Evolutionary conservation across 441 rosid genomes (phyloP).

Genomic region (Gossypium lobatum): DNA sequence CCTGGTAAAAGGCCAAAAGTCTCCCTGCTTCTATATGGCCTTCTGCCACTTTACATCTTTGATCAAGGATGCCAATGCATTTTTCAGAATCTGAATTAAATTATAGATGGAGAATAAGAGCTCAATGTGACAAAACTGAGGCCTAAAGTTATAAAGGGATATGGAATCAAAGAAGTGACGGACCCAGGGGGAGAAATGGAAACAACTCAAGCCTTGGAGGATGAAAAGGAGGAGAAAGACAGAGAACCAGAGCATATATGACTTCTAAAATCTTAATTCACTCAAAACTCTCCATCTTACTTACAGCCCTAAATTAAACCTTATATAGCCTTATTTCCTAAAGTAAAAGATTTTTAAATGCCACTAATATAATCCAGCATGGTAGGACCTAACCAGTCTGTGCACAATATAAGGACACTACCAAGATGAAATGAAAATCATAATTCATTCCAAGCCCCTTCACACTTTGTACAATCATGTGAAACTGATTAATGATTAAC

Average conservation of each 20-base stretch:
- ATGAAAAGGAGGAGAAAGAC: background rate
- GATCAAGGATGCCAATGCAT: slow-evolving; percentile 43
- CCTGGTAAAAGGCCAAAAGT: slow-evolving; percentile 87
- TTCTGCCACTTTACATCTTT: slow-evolving; percentile 65
- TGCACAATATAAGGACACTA: background rate
- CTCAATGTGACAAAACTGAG: background rate
- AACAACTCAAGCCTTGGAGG: background rate
- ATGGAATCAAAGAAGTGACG: background rate
- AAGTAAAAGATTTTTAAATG: background rate
- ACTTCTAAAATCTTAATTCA: background rate
- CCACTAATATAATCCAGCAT: background rate
- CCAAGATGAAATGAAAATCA: slow-evolving; percentile 2
- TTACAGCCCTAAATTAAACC: background rate
- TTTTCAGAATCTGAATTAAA: slow-evolving; percentile 42
- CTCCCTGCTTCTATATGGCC: slow-evolving; percentile 94
- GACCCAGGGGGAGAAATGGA: background rate
- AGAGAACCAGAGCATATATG: background rate
- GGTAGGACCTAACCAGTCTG: background rate
- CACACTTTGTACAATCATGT: background rate
- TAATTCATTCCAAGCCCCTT: background rate
- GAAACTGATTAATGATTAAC: background rate
- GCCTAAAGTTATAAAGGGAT: background rate
- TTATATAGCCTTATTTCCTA: background rate
- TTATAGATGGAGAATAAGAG: slow-evolving; percentile 1
- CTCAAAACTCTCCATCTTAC: slow-evolving; percentile 2